phyloP scores from a whole-genome alignment of 1,284 basidiomycete species.

The Bjerkandera adusta region DNA sequence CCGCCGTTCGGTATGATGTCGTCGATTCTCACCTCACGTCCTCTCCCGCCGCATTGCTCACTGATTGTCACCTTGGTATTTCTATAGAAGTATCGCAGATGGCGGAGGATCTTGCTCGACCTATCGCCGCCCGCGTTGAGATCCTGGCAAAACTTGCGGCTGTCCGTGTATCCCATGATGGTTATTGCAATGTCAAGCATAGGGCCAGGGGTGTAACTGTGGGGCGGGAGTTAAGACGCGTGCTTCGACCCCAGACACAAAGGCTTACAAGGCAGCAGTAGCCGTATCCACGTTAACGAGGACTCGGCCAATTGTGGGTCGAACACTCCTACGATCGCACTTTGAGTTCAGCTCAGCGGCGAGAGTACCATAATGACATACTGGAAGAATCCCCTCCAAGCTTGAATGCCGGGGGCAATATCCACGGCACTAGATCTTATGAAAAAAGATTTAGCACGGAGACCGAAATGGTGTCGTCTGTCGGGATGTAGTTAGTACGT shows the following conservation, averaged over 20 bases:
- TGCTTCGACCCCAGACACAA: no score
- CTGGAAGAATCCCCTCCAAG: constrained; percentile 22
- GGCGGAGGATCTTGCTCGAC: no score
- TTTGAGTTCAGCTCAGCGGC: neutral
- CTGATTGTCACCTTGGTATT: no score
- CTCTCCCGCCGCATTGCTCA: no score
- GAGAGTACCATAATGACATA: constrained; percentile 1
- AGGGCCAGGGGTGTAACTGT: constrained; percentile 32
- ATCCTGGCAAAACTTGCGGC: constrained; percentile 22
- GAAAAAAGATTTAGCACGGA: constrained; percentile 15
- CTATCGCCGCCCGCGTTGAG: constrained; percentile 14
- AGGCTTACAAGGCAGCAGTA: constrained; percentile 20
- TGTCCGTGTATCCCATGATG: constrained; percentile 20
- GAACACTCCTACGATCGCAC: constrained; percentile 22
- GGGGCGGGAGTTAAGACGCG: neutral
- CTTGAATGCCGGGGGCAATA: constrained; percentile 14
- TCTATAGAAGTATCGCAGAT: constrained; percentile 34
- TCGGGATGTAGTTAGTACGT: neutral
- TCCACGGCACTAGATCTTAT: constrained; percentile 1
- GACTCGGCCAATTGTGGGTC: constrained; percentile 20
- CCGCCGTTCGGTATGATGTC: constrained; percentile 6
- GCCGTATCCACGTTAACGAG: constrained; percentile 26
- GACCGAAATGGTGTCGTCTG: constrained; percentile 23
- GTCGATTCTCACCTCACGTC: constrained; percentile 1
- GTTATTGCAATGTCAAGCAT: constrained; percentile 29